Conservation (phyloP, 768 basidiomycete genomes). For the Amyloporia xantha region DNA sequence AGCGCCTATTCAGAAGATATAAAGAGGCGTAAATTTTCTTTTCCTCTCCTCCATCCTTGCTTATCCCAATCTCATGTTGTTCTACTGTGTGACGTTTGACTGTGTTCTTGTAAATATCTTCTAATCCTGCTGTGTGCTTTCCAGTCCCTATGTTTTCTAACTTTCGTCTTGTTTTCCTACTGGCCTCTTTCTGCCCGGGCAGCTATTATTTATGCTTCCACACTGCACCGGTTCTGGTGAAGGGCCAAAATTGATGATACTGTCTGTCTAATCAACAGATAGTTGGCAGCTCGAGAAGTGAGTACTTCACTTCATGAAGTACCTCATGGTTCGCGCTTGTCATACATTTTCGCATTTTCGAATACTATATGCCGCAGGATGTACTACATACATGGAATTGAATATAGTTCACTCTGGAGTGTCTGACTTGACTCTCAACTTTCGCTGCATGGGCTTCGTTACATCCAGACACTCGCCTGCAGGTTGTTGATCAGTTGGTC, state of each 20-base stretch:
- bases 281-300: constrained; percentile 43
- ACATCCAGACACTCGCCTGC: too few species aligned
- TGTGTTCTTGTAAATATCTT: constrained; percentile 17
- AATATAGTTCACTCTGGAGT: too few species aligned
- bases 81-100: neutral
- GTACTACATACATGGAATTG: neutral
- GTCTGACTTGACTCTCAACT: too few species aligned
- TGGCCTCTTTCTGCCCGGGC: constrained; percentile 78
- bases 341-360: constrained; percentile 20
- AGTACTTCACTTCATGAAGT: constrained; percentile 25
- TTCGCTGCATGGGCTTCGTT: too few species aligned
- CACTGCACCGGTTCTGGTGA: constrained; percentile 81
- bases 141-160: constrained; percentile 3
- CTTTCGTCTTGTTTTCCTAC: constrained; percentile 5
- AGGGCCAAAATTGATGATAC: constrained; percentile 52
- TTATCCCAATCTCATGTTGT: too few species aligned
- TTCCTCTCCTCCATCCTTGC: neutral
- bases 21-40: constrained; percentile 17
- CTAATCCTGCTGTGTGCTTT: neutral
- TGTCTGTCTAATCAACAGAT: constrained; percentile 48
- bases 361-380: neutral
- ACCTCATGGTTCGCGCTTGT: constrained; percentile 30
- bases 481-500: too few species aligned
- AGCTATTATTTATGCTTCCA: constrained; percentile 45
- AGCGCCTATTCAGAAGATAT: neutral